phyloP scores from a whole-genome alignment of 805 yeast species.

The Yamadazyma nakazawae region DNA sequence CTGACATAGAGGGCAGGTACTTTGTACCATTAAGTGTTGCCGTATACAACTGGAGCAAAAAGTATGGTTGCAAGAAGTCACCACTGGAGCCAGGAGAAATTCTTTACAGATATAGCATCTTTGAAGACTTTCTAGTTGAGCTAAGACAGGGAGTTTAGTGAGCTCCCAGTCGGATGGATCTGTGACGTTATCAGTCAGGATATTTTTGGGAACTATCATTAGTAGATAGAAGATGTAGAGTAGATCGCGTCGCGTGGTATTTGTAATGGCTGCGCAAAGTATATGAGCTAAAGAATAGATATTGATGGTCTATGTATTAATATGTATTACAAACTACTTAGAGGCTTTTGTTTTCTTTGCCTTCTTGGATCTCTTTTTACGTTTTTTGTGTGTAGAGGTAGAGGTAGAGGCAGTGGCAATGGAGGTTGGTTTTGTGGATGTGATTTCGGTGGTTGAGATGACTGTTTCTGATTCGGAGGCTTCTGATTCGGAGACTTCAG shows the following conservation, averaged over 20 bases:
- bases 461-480: neutral
- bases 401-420: neutral
- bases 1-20: slow-evolving; percentile 76
- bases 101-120: slow-evolving; percentile 90
- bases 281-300: neutral
- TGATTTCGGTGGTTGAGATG: neutral
- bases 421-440: neutral
- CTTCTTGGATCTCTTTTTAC: slow-evolving; percentile 6
- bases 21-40: slow-evolving; percentile 55
- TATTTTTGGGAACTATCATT: neutral
- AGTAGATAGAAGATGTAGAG: neutral
- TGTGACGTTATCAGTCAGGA: slow-evolving; percentile 20
- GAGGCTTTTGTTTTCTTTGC: slow-evolving; percentile 1
- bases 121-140: slow-evolving; percentile 64
- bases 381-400: slow-evolving; percentile 5
- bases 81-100: slow-evolving; percentile 70
- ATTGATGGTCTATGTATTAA: neutral
- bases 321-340: neutral
- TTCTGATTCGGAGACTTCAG: slow-evolving; percentile 6
- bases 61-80: slow-evolving; percentile 83
- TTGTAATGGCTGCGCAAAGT: neutral
- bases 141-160: slow-evolving; percentile 53
- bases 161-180: slow-evolving; percentile 73
- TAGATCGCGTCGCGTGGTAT: slow-evolving; percentile 1
- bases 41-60: slow-evolving; percentile 88